These are phyloP conservation scores for Jaminaea rosea DNA, from an alignment of 1,284 basidiomycete species.

Conservation along the genomic window DNA sequence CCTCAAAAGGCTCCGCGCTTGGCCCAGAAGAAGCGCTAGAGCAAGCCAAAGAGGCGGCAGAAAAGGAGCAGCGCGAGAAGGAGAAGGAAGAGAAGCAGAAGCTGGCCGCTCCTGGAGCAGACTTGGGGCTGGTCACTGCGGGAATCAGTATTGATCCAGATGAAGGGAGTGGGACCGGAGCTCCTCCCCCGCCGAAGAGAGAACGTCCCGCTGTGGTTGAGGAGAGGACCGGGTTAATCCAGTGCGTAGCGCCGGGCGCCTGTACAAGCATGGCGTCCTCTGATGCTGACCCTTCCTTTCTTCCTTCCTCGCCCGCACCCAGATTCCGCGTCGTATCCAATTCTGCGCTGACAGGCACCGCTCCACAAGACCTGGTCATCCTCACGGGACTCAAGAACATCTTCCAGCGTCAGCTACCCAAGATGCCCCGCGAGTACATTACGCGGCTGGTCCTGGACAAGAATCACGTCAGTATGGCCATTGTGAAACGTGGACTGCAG, in stretches of 20 bases:
- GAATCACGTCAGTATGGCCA: slow-evolving; percentile 84
- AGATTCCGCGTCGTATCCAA: slow-evolving; percentile 81
- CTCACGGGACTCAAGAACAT: slow-evolving; percentile 90
- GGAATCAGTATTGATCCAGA: slow-evolving; percentile 10
- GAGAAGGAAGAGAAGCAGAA: slow-evolving; percentile 5
- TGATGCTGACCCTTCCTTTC: no score
- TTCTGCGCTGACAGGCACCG: slow-evolving; percentile 58
- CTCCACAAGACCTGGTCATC: slow-evolving; percentile 57
- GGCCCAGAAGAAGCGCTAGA: slow-evolving; percentile 1
- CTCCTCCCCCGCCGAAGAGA: slow-evolving; percentile 13
- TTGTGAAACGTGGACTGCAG: slow-evolving; percentile 87
- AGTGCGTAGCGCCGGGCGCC: no score
- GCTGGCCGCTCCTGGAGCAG: slow-evolving; percentile 18
- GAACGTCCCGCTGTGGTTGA: slow-evolving; percentile 64
- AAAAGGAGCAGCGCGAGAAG: neutral
- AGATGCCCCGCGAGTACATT: slow-evolving; percentile 99
- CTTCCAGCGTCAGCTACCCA: slow-evolving; percentile 93
- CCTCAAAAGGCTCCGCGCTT: slow-evolving; percentile 7
- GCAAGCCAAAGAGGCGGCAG: neutral
- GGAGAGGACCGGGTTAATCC: slow-evolving; percentile 72
- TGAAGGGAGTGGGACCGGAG: neutral
- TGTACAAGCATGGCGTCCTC: no score
- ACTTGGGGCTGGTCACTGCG: slow-evolving; percentile 18
- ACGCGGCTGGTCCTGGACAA: slow-evolving; percentile 86
- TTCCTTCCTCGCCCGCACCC: no score